Conservation (phyloP, 805 yeast genomes). For the Yamadazyma scolyti region DNA sequence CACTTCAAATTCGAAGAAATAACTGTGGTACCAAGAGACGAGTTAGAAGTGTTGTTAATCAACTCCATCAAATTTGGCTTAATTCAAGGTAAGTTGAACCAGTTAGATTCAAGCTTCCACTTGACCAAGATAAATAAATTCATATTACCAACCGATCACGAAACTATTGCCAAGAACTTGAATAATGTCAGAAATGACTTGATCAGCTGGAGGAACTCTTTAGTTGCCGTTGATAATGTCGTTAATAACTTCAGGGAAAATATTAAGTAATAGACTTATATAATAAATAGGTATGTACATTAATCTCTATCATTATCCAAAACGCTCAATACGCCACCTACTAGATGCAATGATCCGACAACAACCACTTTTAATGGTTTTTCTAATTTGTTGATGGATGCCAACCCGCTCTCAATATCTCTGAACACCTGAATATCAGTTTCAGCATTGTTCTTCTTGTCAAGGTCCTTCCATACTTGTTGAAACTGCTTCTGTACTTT, state of each 20-base stretch:
- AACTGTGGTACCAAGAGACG: constrained; percentile 27
- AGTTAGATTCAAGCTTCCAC: constrained; percentile 36
- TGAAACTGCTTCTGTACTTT: constrained; percentile 77
- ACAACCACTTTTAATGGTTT: constrained; percentile 65
- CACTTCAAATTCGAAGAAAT: constrained; percentile 34
- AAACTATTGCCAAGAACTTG: constrained; percentile 27
- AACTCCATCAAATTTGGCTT: constrained; percentile 42
- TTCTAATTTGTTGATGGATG: constrained; percentile 30
- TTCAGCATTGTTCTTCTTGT: constrained; percentile 15
- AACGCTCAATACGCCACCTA: constrained; percentile 90
- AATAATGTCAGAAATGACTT: constrained; percentile 31
- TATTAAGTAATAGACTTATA: constrained; percentile 26
- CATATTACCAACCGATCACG: constrained; percentile 34
- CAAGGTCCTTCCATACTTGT: constrained; percentile 57
- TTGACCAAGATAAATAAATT: constrained; percentile 40
- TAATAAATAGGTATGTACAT: not conserved
- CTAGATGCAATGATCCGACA: constrained; percentile 89
- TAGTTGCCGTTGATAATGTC: constrained; percentile 37
- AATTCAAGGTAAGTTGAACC: constrained; percentile 44
- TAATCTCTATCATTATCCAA: constrained; percentile 49
- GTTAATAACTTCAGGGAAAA: constrained; percentile 42
- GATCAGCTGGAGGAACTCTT: constrained; percentile 36
- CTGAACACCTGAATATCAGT: constrained; percentile 53
- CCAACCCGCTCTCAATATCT: constrained; percentile 73
- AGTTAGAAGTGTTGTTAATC: constrained; percentile 37